phyloP scores from a whole-genome alignment of 768 basidiomycete species.

The Trametes coccinea region DNA sequence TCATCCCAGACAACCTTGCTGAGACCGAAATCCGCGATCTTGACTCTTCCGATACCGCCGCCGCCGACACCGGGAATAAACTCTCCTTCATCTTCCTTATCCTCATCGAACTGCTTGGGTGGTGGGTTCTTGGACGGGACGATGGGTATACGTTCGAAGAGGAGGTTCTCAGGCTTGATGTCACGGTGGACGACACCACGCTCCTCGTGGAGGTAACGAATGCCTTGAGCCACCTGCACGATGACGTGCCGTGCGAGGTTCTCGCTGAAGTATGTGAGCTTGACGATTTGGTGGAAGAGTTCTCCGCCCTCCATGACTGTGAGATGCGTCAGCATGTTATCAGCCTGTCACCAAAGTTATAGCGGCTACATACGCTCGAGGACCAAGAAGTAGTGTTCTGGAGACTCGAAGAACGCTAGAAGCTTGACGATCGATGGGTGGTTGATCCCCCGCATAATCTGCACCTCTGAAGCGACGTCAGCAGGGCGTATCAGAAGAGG shows the following conservation, averaged over 20 bases:
- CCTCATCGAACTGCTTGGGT: slow-evolving; percentile 91
- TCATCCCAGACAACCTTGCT: slow-evolving; percentile 99
- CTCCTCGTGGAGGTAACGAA: slow-evolving; percentile 95
- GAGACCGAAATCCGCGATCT: slow-evolving; percentile 98
- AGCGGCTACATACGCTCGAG: slow-evolving; percentile 71
- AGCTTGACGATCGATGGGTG: slow-evolving; percentile 95
- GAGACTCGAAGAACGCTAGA: slow-evolving; percentile 86
- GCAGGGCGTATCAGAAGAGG: background rate
- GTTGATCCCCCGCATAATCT: slow-evolving; percentile 95
- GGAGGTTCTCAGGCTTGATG: slow-evolving; percentile 97
- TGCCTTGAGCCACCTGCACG: slow-evolving; percentile 91
- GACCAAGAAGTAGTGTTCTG: slow-evolving; percentile 91
- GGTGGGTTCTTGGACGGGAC: slow-evolving; percentile 76
- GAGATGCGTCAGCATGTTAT: slow-evolving; percentile 16
- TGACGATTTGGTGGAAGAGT: slow-evolving; percentile 98
- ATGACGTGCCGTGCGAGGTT: slow-evolving; percentile 97
- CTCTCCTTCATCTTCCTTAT: slow-evolving; percentile 98
- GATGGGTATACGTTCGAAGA: slow-evolving; percentile 92
- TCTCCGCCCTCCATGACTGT: slow-evolving; percentile 97
- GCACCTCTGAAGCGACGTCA: slow-evolving; percentile 69
- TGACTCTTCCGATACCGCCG: slow-evolving; percentile 96
- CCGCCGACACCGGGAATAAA: slow-evolving; percentile 91
- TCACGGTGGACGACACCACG: slow-evolving; percentile 98
- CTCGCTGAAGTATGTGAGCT: slow-evolving; percentile 98
- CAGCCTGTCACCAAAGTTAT: background rate